Conservation (phyloP, 371 early-diverging fungal genomes). For the Entomophthora muscae region DNA sequence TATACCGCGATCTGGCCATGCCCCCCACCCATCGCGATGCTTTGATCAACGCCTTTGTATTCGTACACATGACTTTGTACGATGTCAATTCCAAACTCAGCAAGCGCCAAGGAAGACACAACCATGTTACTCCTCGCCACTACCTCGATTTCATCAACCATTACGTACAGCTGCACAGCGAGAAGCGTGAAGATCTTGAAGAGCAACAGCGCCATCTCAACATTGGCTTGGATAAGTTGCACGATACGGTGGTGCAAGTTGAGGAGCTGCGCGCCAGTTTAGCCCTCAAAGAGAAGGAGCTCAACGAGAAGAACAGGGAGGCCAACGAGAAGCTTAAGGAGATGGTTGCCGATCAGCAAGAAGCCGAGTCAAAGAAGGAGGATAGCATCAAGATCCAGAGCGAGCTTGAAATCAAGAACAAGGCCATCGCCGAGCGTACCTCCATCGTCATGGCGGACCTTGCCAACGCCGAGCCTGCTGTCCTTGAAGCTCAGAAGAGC, state of each 20-base stretch:
- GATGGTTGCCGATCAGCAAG: slow-evolving; percentile 92
- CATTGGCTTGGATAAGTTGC: slow-evolving; percentile 89
- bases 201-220: slow-evolving; percentile 97
- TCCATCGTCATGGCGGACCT: slow-evolving; percentile 74
- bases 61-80: slow-evolving; percentile 77
- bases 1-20: slow-evolving; percentile 51
- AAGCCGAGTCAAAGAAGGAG: slow-evolving; percentile 82
- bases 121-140: slow-evolving; percentile 91
- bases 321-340: slow-evolving; percentile 91
- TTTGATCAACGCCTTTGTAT: slow-evolving; percentile 79
- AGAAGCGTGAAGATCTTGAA: slow-evolving; percentile 88
- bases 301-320: slow-evolving; percentile 73
- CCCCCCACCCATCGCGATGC: slow-evolving; percentile 70
- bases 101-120: slow-evolving; percentile 60
- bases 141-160: slow-evolving; percentile 94
- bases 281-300: slow-evolving; percentile 68
- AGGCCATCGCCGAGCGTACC: slow-evolving; percentile 63
- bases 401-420: slow-evolving; percentile 58
- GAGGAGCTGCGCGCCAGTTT: slow-evolving; percentile 81
- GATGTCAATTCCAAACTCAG: slow-evolving; percentile 68
- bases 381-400: slow-evolving; percentile 63
- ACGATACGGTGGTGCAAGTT: slow-evolving; percentile 90
- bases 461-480: slow-evolving; percentile 92
- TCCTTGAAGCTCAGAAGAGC: slow-evolving; percentile 85
- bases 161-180: slow-evolving; percentile 74